Percentiles rank a stretch among this genome's conserved stretches.
Evolutionary conservation across 345 rosid species (phyloP).

Genomic region (Trapa incisa): DNA sequence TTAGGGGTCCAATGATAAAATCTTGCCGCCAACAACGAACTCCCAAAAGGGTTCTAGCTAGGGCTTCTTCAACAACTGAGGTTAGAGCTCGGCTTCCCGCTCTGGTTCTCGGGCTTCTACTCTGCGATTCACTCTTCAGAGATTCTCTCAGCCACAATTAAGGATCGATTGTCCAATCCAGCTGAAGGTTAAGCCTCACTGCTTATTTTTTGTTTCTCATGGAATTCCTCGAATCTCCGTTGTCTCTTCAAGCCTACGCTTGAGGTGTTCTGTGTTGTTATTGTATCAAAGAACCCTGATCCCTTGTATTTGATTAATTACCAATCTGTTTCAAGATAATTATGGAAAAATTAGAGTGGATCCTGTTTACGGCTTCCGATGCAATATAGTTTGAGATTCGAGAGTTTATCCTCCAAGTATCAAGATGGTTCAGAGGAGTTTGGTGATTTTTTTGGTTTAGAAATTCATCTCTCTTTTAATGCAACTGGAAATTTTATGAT

Average conservation of each 20-base stretch:
- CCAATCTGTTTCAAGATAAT: not conserved
- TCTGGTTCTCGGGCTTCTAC: not conserved
- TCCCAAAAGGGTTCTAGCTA: not conserved
- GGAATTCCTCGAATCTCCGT: not conserved
- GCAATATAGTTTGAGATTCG: not conserved
- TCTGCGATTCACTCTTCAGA: not conserved
- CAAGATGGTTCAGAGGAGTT: too few species aligned
- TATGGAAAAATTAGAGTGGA: not conserved
- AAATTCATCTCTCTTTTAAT: conserved; percentile 5
- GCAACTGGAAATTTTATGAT: not conserved
- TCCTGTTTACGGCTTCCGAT: not conserved
- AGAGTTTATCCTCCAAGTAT: not conserved
- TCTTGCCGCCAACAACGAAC: not conserved
- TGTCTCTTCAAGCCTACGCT: not conserved
- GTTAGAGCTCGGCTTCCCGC: not conserved
- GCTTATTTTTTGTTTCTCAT: not conserved
- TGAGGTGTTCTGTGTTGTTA: not conserved
- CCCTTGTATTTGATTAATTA: not conserved
- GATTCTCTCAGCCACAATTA: not conserved
- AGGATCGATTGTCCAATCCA: not conserved
- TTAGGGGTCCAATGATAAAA: not conserved
- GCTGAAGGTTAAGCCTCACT: not conserved
- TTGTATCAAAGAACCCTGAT: not conserved
- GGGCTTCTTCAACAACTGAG: not conserved
- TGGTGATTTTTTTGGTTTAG: not conserved